Conservation (phyloP, 2,329 filamentous ascomycete species). For the Penicillium sp. region DNA sequence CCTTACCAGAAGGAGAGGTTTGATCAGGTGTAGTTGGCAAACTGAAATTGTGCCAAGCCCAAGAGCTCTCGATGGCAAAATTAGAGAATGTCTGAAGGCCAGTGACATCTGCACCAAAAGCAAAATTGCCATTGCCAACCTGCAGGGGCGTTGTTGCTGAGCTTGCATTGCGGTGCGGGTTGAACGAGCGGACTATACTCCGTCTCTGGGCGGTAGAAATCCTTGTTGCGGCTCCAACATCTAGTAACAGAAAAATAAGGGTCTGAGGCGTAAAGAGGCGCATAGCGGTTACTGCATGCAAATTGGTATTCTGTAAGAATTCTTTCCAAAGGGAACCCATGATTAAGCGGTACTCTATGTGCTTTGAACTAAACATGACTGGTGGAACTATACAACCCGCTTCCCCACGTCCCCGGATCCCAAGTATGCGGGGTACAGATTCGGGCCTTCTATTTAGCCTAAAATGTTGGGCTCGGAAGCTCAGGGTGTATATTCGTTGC, state of each 20-base stretch:
- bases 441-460: too few relatives aligned
- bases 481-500: too few relatives aligned
- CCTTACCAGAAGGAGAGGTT: slow-evolving; percentile 28
- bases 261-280: background rate
- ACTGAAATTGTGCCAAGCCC: slow-evolving; percentile 49
- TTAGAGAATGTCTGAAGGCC: slow-evolving; percentile 48
- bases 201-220: background rate
- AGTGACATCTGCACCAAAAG: slow-evolving; percentile 46
- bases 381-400: too few relatives aligned
- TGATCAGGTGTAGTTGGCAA: slow-evolving; percentile 39
- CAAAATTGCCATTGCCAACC: slow-evolving; percentile 51
- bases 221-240: background rate
- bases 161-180: slow-evolving; percentile 50
- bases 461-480: too few relatives aligned
- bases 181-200: slow-evolving; percentile 37
- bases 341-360: too few relatives aligned
- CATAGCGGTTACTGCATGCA: background rate
- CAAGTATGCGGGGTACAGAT: too few relatives aligned
- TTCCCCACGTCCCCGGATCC: too few relatives aligned
- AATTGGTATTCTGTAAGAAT: background rate
- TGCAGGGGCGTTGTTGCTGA: slow-evolving; percentile 54
- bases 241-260: background rate
- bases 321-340: too few relatives aligned
- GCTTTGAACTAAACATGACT: too few relatives aligned
- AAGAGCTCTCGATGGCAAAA: slow-evolving; percentile 45